Percentiles rank a stretch among this genome's conserved stretches.
phyloP scores from a whole-genome alignment of 257 asterid genomes.

The Solanum lignicaule region DNA sequence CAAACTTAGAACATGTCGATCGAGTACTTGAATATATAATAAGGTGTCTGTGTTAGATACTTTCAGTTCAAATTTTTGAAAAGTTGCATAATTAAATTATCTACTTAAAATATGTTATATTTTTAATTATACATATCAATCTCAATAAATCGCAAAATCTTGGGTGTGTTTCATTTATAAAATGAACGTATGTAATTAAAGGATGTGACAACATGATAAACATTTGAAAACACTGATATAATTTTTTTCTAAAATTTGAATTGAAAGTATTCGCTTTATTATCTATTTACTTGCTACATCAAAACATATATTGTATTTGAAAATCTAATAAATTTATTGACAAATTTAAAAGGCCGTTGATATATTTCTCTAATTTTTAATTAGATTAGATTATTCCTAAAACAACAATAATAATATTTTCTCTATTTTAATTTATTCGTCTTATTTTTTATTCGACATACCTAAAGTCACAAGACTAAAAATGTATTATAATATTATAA shows the following conservation, averaged over 20 bases:
- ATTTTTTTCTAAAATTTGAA: background rate
- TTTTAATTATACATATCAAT: background rate
- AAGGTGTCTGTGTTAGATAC: background rate
- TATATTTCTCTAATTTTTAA: background rate
- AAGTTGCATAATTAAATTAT: background rate
- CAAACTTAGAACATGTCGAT: background rate
- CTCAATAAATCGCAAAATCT: background rate
- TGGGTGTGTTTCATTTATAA: background rate
- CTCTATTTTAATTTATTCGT: background rate
- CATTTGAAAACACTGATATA: background rate
- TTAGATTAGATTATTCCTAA: background rate
- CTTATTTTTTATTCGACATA: fast-evolving
- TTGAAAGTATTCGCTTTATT: background rate
- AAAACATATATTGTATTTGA: background rate
- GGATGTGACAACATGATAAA: background rate
- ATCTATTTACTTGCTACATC: background rate
- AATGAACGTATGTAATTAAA: background rate
- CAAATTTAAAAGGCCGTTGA: background rate
- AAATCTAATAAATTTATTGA: background rate
- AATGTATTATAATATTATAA: background rate
- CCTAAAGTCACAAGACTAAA: background rate
- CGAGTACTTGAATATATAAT: background rate
- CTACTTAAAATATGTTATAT: background rate
- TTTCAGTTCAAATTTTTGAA: background rate
- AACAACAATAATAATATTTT: background rate